These are phyloP conservation scores for Pichia sp. DNA, from an alignment of 1,139 yeast genomes.

Conservation along the genomic window DNA sequence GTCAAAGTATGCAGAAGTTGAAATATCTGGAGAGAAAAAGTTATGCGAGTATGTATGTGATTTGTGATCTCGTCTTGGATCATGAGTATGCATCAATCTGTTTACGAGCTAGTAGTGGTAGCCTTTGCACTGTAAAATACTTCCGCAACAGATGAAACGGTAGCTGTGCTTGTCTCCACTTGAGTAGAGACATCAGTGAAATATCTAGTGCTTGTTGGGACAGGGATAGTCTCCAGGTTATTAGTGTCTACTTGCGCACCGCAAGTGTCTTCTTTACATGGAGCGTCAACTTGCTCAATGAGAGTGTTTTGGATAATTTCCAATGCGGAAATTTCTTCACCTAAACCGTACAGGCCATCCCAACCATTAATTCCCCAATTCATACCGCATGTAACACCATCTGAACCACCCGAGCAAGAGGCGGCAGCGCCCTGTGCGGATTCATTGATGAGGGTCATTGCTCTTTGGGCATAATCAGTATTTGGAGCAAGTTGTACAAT, in stretches of 20 bases:
- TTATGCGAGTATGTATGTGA: no score
- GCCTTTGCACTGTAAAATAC: constrained; percentile 5
- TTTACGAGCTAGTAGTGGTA: no score
- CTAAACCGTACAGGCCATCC: constrained; percentile 80
- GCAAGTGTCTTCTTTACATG: constrained; percentile 51
- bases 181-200: constrained; percentile 9
- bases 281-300: constrained; percentile 46
- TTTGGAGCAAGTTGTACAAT: constrained; percentile 65
- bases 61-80: no score
- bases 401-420: constrained; percentile 80
- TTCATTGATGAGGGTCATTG: constrained; percentile 45
- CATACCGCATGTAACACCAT: constrained; percentile 88
- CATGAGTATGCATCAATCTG: no score
- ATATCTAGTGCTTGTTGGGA: constrained; percentile 8
- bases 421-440: constrained; percentile 81
- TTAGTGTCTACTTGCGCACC: constrained; percentile 57
- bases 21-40: no score
- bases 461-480: constrained; percentile 38
- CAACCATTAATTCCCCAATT: constrained; percentile 65
- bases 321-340: constrained; percentile 87
- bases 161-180: constrained; percentile 2
- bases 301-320: constrained; percentile 67
- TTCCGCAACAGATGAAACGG: constrained; percentile 4
- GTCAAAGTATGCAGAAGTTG: no score
- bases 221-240: constrained; percentile 34